phyloP scores from a whole-genome alignment of 306 rosid species.

The Pterocarpus macrocarpus region DNA sequence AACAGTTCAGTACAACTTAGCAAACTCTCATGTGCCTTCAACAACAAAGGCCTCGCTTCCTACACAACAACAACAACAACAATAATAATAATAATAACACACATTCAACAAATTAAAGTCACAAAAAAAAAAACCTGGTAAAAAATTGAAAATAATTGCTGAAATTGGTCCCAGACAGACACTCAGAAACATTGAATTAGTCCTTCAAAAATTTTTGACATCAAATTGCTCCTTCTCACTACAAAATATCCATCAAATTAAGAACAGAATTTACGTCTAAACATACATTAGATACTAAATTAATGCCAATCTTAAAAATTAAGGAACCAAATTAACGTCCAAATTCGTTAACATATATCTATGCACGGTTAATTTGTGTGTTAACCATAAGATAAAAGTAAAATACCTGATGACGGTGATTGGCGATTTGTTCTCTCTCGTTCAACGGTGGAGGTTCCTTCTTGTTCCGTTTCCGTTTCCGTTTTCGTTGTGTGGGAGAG shows the following conservation, averaged over 20 bases:
- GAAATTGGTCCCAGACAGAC: too few relatives aligned
- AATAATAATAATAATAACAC: not conserved
- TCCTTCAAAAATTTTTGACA: too few relatives aligned
- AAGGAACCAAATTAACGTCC: too few relatives aligned
- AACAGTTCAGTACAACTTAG: constrained; percentile 60
- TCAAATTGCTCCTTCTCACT: too few relatives aligned
- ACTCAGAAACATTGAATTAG: too few relatives aligned
- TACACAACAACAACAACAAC: constrained; percentile 37
- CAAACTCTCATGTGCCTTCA: constrained; percentile 74
- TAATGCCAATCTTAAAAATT: too few relatives aligned
- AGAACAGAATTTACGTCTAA: too few relatives aligned
- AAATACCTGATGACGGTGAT: constrained; percentile 79
- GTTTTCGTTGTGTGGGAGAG: constrained; percentile 62
- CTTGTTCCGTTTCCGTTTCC: constrained; percentile 72
- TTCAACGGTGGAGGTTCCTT: constrained; percentile 59
- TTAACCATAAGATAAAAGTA: not conserved
- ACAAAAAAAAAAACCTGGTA: too few relatives aligned
- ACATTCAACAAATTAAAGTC: not conserved
- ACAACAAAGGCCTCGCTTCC: constrained; percentile 75
- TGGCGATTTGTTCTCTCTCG: constrained; percentile 77
- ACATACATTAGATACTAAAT: not conserved
- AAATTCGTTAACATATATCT: too few relatives aligned
- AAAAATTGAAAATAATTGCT: too few relatives aligned
- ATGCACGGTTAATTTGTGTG: too few relatives aligned
- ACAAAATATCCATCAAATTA: too few relatives aligned